Conservation (phyloP, 208 protist genomes). For the Leishmania lainsoni region DNA sequence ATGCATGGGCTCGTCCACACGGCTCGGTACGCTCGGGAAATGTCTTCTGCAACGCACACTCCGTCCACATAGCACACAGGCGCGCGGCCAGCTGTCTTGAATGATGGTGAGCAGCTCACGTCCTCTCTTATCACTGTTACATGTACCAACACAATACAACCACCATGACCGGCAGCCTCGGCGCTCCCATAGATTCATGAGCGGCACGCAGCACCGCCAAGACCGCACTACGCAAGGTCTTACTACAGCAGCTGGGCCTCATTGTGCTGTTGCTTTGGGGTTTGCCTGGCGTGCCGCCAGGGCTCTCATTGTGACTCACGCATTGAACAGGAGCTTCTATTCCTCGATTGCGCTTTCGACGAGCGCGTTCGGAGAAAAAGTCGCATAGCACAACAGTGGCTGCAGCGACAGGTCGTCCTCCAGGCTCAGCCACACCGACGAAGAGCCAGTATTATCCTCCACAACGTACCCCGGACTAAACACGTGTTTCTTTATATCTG, state of each 20-base stretch:
- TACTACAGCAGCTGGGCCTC: neutral
- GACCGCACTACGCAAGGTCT: neutral
- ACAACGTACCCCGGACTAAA: slow-evolving; percentile 1
- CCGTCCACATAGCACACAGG: slow-evolving; percentile 7
- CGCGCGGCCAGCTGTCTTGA: neutral
- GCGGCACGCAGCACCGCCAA: neutral
- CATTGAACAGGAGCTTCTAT: neutral
- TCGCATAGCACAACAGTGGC: slow-evolving; percentile 6
- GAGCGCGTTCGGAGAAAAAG: slow-evolving; percentile 1
- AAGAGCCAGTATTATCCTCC: neutral
- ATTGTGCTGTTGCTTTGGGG: too few species aligned
- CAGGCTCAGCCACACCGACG: neutral
- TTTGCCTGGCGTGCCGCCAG: neutral
- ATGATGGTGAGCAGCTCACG: neutral
- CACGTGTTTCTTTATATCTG: slow-evolving; percentile 16
- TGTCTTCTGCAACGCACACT: slow-evolving; percentile 11
- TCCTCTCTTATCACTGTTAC: neutral
- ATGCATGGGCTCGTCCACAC: neutral
- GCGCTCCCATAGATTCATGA: neutral
- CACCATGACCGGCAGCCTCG: slow-evolving; percentile 1
- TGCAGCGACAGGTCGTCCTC: neutral
- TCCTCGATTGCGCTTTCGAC: neutral
- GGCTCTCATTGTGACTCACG: neutral
- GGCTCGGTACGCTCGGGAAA: slow-evolving; percentile 8
- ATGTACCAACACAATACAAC: slow-evolving; percentile 7